Base-by-base conservation (phyloP, 164 flowering plant species). In the Magnolia changhungtana region DNA sequence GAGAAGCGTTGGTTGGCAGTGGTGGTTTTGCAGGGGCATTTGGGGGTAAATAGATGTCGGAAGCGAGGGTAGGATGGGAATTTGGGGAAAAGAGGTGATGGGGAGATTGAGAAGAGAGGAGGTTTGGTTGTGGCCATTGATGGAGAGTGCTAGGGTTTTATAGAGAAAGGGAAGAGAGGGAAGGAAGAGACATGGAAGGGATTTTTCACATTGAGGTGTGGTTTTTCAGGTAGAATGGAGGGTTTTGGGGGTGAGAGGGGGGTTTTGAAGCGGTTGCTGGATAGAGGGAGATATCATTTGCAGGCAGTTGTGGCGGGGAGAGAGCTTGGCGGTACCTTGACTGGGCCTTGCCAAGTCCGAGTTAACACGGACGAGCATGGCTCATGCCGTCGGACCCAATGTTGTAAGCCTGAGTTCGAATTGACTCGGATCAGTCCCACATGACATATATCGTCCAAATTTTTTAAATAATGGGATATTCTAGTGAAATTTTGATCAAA, bases 11-110 rank as follows among this genome's bases (percentile, higher is more conserved):
- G 82, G 71, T 69, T 13, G 51, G 1, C 31, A 20, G 55, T 50
- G 79, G 58, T 9, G 27, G 20, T 50, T 16, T 55, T 49, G 72
- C 51, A 76, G 19, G 81, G 82, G 49, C 63, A 75, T 7, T 68
- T 80, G 69, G 81, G 20, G 1, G 69, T 50, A 75, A 83, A 83
- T 23, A 81, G 63, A 49, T 50, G 64, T 68, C 64, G 70, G 52
- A 52, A 75, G 72, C 68, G 68, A 4, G 80, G 50, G 50, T 80
- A 77, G 2, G 84, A 76, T 63, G 24, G 71, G 80, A 78, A n/a
- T 74, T 37, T 77, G 69, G 77, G 70, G 75, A 72, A 31, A 23
- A 58, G 69, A 3, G 72, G 68, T 67, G 31, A 23, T 11, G 68
- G 24, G 4, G 71, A 67, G 19, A 72, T 29, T 24, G 81, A 73